phyloP scores from a whole-genome alignment of 805 yeast species.

The Starmerella floricola region DNA sequence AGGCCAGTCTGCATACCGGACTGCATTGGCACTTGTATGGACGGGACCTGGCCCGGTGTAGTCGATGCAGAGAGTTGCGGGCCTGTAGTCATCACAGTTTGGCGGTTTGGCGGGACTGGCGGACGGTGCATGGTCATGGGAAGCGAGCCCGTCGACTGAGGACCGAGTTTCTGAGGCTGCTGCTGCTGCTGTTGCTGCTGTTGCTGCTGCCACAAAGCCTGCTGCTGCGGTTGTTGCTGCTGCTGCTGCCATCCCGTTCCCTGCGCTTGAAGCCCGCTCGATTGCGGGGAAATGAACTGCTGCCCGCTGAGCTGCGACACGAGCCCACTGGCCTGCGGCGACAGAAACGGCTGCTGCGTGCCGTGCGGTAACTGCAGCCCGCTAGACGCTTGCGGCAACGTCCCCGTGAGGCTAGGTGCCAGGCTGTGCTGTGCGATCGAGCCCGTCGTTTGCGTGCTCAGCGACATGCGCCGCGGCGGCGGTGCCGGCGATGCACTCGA shows the following conservation, averaged over 20 bases:
- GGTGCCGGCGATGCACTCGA: constrained; percentile 4
- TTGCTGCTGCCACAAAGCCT: neutral
- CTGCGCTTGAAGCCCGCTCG: constrained; percentile 10
- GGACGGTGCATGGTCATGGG: constrained; percentile 11
- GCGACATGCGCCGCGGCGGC: constrained; percentile 1
- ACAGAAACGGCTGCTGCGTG: neutral
- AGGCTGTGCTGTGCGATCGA: neutral
- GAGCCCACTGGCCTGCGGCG: constrained; percentile 2
- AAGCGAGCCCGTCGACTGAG: constrained; percentile 15
- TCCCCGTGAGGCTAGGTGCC: too few species aligned
- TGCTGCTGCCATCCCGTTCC: constrained; percentile 2
- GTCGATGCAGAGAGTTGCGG: too few species aligned
- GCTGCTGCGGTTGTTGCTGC: neutral
- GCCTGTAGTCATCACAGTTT: too few species aligned
- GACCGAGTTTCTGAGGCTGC: constrained; percentile 1
- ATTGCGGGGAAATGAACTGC: neutral
- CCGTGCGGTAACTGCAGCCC: too few species aligned
- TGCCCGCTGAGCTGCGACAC: constrained; percentile 1
- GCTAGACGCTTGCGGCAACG: too few species aligned
- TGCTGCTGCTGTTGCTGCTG: neutral
- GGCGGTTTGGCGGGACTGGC: constrained; percentile 6
- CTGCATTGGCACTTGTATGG: neutral
- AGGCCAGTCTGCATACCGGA: neutral
- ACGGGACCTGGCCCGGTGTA: too few species aligned
- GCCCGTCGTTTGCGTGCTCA: neutral